Base-by-base conservation (phyloP, 73 alveolate species). In the Paramecium pentaurelia region DNA sequence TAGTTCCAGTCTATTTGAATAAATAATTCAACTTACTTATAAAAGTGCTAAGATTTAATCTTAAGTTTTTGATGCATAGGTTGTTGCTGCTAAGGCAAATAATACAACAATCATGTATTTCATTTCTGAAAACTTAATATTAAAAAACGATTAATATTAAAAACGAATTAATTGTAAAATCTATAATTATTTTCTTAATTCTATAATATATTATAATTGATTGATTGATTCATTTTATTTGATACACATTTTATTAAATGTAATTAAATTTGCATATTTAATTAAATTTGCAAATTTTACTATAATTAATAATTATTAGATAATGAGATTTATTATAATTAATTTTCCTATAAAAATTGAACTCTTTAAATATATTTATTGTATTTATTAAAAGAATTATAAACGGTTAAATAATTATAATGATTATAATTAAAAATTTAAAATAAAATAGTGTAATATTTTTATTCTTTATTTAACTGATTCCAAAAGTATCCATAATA, bases 21-120 rank as follows among this genome's bases (percentile, higher is more conserved):
- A 14, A 10, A 12, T 16, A 16, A 36, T 14, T 4, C n/a, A 37
- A 40, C 9, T 12, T 75, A 75, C 88, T 75, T 75, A 18, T 34
- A 75, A 37, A 37, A 75, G 60, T 32, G 88, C 88, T 16, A 75
- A 18, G 70, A 75, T 75, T 40, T 75, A n/a, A 30, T 75, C 88
- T 75, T 75, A 75, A 20, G 88, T 75, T 37, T 75, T 75, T 4
- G 88, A 37, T 4, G 88, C 36, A 45, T 37, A 22, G 9, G 38
- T 45, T 22, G 70, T 75, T n/a, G 60, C 88, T 75, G 88, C 60
- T 32, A 75, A 45, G 38, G 60, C 32, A 40, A 75, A 37, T 14
- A 75, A 22, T 34, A 45, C 88, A 3, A 75, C 58, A 75, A 40
- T 27, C 42, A 75, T 75, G 68, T 32, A 34, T 75, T 40, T 75